Evolutionary conservation across 1,139 yeast genomes (phyloP).

Genomic region (Yamadazyma triangularis): DNA sequence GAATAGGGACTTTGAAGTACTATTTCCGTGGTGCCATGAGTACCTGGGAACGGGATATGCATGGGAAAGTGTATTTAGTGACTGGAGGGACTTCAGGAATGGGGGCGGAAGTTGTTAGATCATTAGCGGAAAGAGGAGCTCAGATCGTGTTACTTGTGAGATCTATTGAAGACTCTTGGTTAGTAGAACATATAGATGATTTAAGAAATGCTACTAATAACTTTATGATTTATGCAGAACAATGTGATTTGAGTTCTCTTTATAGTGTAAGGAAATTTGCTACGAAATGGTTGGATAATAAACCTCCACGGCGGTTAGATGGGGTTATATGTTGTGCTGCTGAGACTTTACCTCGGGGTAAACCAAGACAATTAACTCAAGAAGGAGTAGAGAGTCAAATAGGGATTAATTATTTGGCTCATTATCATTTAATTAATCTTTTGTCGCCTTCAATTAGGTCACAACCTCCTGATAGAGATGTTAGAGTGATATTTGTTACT

Average conservation of each 20-base stretch:
- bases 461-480: slow-evolving; percentile 95
- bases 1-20: slow-evolving; percentile 49
- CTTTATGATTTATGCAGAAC: slow-evolving; percentile 78
- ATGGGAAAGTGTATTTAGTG: slow-evolving; percentile 77
- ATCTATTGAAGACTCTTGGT: slow-evolving; percentile 66
- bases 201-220: slow-evolving; percentile 67
- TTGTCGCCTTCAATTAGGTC: slow-evolving; percentile 76
- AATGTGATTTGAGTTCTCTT: slow-evolving; percentile 74
- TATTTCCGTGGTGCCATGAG: slow-evolving; percentile 75
- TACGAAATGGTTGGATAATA: slow-evolving; percentile 87
- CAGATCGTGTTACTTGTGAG: slow-evolving; percentile 75
- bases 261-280: slow-evolving; percentile 85
- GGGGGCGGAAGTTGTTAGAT: slow-evolving; percentile 72
- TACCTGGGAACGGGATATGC: slow-evolving; percentile 89
- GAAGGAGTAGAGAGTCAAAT: slow-evolving; percentile 88
- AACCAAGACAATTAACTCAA: slow-evolving; percentile 53
- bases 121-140: slow-evolving; percentile 79
- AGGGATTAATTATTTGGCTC: slow-evolving; percentile 77
- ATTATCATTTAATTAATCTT: slow-evolving; percentile 73
- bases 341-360: slow-evolving; percentile 66
- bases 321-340: slow-evolving; percentile 88
- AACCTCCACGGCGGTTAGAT: slow-evolving; percentile 87
- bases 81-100: slow-evolving; percentile 89
- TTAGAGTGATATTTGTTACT: slow-evolving; percentile 67
- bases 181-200: slow-evolving; percentile 73